Conservation (phyloP, 2,329 filamentous ascomycete genomes). For the Aspergillus persii region DNA sequence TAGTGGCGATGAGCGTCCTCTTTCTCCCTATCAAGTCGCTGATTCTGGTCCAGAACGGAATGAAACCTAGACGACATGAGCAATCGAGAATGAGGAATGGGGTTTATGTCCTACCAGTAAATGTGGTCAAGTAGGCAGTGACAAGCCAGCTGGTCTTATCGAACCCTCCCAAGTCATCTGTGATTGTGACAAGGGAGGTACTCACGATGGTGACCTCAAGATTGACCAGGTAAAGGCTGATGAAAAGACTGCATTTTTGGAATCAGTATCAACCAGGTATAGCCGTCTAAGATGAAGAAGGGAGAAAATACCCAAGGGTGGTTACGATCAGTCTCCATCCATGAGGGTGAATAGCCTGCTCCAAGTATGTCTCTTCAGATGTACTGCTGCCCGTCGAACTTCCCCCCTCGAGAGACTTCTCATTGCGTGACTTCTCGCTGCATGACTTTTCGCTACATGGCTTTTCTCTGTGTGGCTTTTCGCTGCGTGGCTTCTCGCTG, state of each 20-base stretch:
- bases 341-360: background rate
- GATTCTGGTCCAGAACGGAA: conserved; percentile 3
- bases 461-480: too few relatives aligned
- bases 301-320: background rate
- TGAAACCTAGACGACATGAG: background rate
- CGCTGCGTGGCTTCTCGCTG: too few relatives aligned
- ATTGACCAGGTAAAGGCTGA: conserved; percentile 32
- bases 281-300: background rate
- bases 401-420: background rate
- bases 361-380: background rate
- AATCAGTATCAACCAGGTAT: background rate
- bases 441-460: too few relatives aligned
- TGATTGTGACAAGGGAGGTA: conserved; percentile 35
- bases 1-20: background rate
- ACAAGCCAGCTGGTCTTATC: conserved; percentile 35
- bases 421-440: background rate
- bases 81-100: background rate
- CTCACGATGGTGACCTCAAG: conserved; percentile 37
- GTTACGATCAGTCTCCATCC: background rate
- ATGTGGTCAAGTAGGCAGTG: conserved; percentile 36
- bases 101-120: conserved; percentile 23
- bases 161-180: conserved; percentile 32
- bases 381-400: background rate
- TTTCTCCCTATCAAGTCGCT: conserved; percentile 4
- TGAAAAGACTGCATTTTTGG: conserved; percentile 20